Conservation (phyloP, 176 grass and related monocot species). For the Areca catechu region DNA sequence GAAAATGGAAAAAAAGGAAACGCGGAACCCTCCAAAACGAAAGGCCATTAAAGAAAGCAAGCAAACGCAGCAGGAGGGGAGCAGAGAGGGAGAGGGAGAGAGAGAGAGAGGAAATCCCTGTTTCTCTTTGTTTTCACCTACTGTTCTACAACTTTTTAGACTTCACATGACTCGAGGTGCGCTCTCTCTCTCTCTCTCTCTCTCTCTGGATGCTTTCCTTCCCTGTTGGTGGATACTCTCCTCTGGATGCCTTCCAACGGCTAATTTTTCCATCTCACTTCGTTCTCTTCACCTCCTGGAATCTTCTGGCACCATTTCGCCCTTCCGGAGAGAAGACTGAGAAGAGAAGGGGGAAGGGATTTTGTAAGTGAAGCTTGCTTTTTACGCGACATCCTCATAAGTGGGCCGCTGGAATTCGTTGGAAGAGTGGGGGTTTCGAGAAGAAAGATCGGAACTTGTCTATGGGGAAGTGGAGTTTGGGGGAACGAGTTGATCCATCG, state of each 20-base stretch:
- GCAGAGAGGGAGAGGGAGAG: too few species aligned
- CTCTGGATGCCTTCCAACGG: not conserved
- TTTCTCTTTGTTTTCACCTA: not conserved
- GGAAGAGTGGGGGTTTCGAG: not conserved
- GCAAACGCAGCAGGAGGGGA: too few species aligned
- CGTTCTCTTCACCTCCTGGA: not conserved
- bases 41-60: too few species aligned
- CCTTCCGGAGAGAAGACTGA: too few species aligned
- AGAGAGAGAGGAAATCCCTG: too few species aligned
- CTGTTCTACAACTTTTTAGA: not conserved
- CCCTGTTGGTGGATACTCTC: not conserved
- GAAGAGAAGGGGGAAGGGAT: not conserved
- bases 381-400: not conserved
- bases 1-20: too few species aligned
- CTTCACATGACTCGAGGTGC: conserved; percentile 2
- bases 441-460: not conserved
- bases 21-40: too few species aligned
- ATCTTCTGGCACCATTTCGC: too few species aligned
- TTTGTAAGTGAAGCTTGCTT: not conserved
- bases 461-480: not conserved
- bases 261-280: not conserved
- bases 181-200: not conserved
- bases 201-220: not conserved
- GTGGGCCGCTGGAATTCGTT: not conserved
- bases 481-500: not conserved